Conservation (phyloP, 169 alveolate genomes). For the Condylostoma magnum region DNA sequence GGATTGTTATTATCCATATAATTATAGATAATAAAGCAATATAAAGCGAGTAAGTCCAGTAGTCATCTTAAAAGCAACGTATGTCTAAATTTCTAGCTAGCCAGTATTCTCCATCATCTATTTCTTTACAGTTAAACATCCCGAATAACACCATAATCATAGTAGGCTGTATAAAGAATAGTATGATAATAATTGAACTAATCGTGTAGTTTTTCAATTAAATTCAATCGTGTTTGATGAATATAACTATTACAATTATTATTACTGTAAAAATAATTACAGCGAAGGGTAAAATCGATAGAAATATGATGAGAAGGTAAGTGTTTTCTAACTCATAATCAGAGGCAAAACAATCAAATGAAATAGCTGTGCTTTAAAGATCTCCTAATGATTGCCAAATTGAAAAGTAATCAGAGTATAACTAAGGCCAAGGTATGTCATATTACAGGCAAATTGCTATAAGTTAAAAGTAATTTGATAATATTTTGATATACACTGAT, state of each 20-base stretch:
- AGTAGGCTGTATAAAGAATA: slow-evolving; percentile 5
- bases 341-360: slow-evolving; percentile 15
- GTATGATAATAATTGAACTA: not conserved
- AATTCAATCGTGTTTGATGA: not conserved
- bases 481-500: slow-evolving; percentile 44
- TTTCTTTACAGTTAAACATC: not conserved
- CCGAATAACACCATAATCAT: not conserved
- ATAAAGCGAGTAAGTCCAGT: not conserved
- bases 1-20: not conserved
- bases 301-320: not conserved
- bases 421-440: slow-evolving; percentile 1
- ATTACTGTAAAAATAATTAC: not conserved
- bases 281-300: not conserved
- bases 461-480: slow-evolving; percentile 47
- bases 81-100: not conserved
- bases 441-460: not conserved
- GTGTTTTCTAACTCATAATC: not conserved
- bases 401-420: not conserved
- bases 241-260: not conserved
- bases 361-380: not conserved
- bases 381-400: not conserved
- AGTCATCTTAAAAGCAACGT: not conserved
- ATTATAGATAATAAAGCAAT: not conserved
- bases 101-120: not conserved
- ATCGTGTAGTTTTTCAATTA: not conserved